Percentiles rank a stretch among this genome's conserved stretches.
Evolutionary conservation across 2,329 filamentous ascomycete species (phyloP).

Genomic region (Tolypocladium tropicale): DNA sequence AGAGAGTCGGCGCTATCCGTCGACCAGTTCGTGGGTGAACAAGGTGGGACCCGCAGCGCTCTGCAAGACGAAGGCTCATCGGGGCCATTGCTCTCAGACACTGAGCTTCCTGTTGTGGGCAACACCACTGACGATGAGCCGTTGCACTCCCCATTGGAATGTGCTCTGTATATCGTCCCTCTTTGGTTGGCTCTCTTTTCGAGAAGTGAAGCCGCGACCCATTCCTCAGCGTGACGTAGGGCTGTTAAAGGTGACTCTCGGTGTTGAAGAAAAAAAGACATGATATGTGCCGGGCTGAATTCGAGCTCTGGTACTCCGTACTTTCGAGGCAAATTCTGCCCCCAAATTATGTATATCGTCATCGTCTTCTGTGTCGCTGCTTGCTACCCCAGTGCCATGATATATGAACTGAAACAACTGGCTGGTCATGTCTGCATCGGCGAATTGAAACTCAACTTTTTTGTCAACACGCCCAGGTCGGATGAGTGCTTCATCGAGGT

Average conservation of each 20-base stretch:
- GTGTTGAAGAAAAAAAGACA: constrained; percentile 4
- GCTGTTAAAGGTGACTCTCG: background rate
- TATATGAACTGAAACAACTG: background rate
- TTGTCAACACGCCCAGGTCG: constrained; percentile 43
- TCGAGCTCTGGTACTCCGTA: constrained; percentile 36
- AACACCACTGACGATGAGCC: too few species aligned
- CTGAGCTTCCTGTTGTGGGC: too few species aligned
- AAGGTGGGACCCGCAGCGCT: too few species aligned
- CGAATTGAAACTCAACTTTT: constrained; percentile 28
- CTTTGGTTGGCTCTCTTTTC: background rate
- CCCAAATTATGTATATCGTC: background rate
- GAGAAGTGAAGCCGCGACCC: background rate
- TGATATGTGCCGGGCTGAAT: constrained; percentile 41
- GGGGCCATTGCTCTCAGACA: too few species aligned
- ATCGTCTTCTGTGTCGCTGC: background rate
- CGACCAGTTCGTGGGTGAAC: too few species aligned
- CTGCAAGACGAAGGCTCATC: too few species aligned
- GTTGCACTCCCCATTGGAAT: too few species aligned
- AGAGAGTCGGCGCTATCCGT: too few species aligned
- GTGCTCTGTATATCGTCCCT: too few species aligned
- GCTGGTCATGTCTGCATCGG: background rate
- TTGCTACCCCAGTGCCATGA: background rate
- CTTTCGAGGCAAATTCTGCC: constrained; percentile 26
- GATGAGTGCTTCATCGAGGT: constrained; percentile 12
- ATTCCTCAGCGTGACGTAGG: background rate